Evolutionary conservation across 805 yeast species (phyloP).

Genomic region (Metschnikowia corniflorae): DNA sequence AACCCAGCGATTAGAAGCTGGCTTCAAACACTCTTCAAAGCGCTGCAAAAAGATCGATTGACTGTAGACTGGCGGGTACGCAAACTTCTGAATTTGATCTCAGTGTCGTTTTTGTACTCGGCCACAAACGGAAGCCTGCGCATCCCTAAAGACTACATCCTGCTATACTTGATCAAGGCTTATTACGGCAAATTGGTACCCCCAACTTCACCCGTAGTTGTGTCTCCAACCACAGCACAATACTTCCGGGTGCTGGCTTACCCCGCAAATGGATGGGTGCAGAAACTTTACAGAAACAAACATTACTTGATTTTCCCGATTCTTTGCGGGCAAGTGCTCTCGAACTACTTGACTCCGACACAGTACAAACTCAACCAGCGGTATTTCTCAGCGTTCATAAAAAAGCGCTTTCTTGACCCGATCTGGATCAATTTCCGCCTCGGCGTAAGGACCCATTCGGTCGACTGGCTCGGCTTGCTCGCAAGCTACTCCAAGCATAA

Average conservation of each 20-base stretch:
- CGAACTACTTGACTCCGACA: slow-evolving; percentile 41
- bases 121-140: slow-evolving; percentile 25
- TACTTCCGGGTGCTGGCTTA: slow-evolving; percentile 26
- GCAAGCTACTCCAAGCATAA: slow-evolving; percentile 28
- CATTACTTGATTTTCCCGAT: slow-evolving; percentile 33
- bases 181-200: slow-evolving; percentile 33
- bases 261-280: slow-evolving; percentile 16
- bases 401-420: slow-evolving; percentile 32
- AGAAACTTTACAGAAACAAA: slow-evolving; percentile 26
- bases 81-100: slow-evolving; percentile 23
- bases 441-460: slow-evolving; percentile 21
- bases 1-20: slow-evolving; percentile 28
- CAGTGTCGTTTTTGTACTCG: slow-evolving; percentile 22
- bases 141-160: slow-evolving; percentile 38
- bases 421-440: slow-evolving; percentile 39
- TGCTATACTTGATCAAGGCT: slow-evolving; percentile 30
- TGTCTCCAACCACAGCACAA: slow-evolving; percentile 25
- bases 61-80: slow-evolving; percentile 17
- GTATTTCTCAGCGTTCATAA: slow-evolving; percentile 32
- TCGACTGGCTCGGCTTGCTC: slow-evolving; percentile 30
- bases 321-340: slow-evolving; percentile 37
- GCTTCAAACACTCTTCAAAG: slow-evolving; percentile 3
- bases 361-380: slow-evolving; percentile 32
- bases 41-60: slow-evolving; percentile 7
- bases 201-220: slow-evolving; percentile 29